Evolutionary conservation across 2,329 filamentous ascomycete species (phyloP).

Genomic region (Botryotinia narcissicola): DNA sequence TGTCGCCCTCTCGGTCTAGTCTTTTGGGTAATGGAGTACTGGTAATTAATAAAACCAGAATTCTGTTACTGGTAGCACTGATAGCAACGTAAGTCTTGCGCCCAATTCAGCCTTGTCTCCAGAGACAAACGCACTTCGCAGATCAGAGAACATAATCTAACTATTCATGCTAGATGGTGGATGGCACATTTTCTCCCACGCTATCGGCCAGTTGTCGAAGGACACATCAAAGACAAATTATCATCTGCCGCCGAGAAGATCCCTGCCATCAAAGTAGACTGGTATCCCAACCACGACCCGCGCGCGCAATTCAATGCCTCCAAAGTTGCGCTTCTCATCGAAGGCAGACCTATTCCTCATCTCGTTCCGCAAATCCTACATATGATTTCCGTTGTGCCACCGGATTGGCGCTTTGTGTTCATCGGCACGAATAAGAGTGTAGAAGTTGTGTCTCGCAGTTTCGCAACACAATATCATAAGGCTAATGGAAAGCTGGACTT

Average conservation of each 20-base stretch:
- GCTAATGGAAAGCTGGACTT: slow-evolving; percentile 45
- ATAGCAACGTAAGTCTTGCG: slow-evolving; percentile 32
- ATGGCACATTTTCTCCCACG: slow-evolving; percentile 45
- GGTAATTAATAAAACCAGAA: slow-evolving; percentile 31
- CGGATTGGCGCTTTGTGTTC: slow-evolving; percentile 57
- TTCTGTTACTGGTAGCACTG: slow-evolving; percentile 31
- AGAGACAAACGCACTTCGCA: neutral
- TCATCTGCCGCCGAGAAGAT: slow-evolving; percentile 34
- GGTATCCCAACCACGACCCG: slow-evolving; percentile 32
- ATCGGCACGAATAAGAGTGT: slow-evolving; percentile 49
- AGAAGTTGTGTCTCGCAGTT: slow-evolving; percentile 45
- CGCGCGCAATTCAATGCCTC: slow-evolving; percentile 42
- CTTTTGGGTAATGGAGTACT: slow-evolving; percentile 28
- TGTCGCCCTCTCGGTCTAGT: slow-evolving; percentile 12
- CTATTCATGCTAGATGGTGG: slow-evolving; percentile 45
- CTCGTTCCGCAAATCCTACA: slow-evolving; percentile 55
- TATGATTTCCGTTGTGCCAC: slow-evolving; percentile 55
- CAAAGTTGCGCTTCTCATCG: slow-evolving; percentile 53
- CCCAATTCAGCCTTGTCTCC: neutral
- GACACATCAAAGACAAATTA: slow-evolving; percentile 34
- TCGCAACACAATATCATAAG: slow-evolving; percentile 49
- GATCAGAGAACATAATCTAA: neutral
- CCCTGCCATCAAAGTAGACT: slow-evolving; percentile 36
- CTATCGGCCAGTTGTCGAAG: slow-evolving; percentile 46
- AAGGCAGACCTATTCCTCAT: slow-evolving; percentile 49